Evolutionary conservation across 2,329 filamentous ascomycete species (phyloP), one percentile per base, ranked within the genome.

Genomic region (Sporothrix brasiliensis): DNA sequence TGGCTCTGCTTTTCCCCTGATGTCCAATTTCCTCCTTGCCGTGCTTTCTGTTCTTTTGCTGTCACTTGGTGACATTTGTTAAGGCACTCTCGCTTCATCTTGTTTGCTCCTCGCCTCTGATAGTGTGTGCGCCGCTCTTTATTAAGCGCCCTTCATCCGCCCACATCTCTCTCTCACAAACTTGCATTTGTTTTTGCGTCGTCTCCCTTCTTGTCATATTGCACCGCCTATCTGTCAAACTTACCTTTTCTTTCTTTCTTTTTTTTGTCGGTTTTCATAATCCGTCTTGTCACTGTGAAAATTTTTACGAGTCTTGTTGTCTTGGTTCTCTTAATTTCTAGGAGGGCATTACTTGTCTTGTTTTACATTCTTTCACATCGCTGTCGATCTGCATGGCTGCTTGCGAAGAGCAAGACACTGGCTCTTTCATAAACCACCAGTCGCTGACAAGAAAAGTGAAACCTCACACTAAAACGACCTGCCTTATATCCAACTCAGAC

Each of bases 341-440:
- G 19, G 65, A 50, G 56, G 21, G 44, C 69, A 44, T 66, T 47
- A 58, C 66, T 71, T 71, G 30, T 66, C 49, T 52, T 70, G 69
- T 70, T 58, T 69, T 69, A 66, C 70, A 68, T 71, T 69, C 66
- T 68, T 71, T 71, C 56, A 65, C 69, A n/a, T 52, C 30, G 10
- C 16, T 61, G 56, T 58, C 58, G 70, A 65, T 71, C 70, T 65
- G 44, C 52, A 44, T 27, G 30, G 58, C 70, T 53, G 70, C 34
- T 69, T 71, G 54, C 58, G 58, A 50, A 63, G 30, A n/a, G n/a
- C 60, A 44, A 68, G 69, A 71, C 69, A 71, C 47, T 49, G 44
- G 54, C 41, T 52, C 63, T 66, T 66, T 68, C 65, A 68, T 27
- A 39, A 63, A 21, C 44, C 27, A 67, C 53, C 13, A 14, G 41